These are phyloP conservation scores for Sphagnum magellanicum DNA, from an alignment of 228 moss, liverwort and hornwort genomes.

Conservation along the genomic window DNA sequence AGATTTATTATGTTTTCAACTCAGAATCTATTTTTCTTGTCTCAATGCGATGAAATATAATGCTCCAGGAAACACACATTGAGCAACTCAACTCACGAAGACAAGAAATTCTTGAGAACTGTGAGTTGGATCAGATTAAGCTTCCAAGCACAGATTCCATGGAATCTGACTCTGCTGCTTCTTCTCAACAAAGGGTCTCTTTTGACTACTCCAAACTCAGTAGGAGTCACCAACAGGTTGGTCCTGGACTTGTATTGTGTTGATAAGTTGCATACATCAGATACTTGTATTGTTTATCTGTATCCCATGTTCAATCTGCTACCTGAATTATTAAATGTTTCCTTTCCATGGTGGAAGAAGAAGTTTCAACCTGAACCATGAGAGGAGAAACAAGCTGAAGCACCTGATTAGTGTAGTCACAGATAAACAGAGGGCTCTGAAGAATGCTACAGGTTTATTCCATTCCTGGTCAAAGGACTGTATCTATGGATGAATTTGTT, in stretches of 20 bases:
- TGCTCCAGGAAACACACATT: conserved; percentile 79
- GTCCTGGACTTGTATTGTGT: background rate
- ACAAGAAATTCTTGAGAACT: conserved; percentile 82
- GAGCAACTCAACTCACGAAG: conserved; percentile 77
- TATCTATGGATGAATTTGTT: no score
- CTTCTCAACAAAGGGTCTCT: conserved; percentile 33
- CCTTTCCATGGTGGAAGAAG: no score
- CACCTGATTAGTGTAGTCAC: background rate
- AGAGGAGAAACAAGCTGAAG: no score
- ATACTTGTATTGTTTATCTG: no score
- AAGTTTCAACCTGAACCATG: background rate
- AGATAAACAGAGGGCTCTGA: no score
- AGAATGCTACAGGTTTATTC: no score
- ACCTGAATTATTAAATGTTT: no score
- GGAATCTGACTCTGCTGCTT: conserved; percentile 52
- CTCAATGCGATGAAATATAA: background rate
- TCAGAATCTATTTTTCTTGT: background rate
- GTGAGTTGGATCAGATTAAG: conserved; percentile 92
- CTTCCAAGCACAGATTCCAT: conserved; percentile 66
- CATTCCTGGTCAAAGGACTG: no score
- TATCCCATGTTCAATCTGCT: no score
- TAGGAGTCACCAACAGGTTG: conserved; percentile 75
- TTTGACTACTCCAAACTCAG: conserved; percentile 77
- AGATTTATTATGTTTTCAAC: no score
- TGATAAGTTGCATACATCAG: no score